Base-by-base conservation (phyloP, 495 filamentous ascomycete species). In the Pseudevernia furfuracea region DNA sequence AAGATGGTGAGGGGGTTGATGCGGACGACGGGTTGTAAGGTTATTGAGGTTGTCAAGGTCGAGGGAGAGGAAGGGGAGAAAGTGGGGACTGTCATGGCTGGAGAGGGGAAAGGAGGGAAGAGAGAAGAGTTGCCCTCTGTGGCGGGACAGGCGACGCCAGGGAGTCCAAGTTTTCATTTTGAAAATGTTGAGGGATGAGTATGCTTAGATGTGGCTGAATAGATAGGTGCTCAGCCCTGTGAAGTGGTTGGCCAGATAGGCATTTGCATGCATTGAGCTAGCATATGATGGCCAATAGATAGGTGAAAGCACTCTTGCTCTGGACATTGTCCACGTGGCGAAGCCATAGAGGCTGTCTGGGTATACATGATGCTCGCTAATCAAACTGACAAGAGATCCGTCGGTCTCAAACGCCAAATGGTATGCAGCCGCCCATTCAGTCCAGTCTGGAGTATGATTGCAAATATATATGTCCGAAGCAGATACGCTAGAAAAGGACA, bases 61-160 rank as follows among this genome's bases (percentile, higher is more conserved):
- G 89, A 89, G 79, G 81, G 75, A 57, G 88, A 86, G 32, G 78
- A 79, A 67, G 77, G 79, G 52, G 83, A 91, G 32, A 87, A 83
- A 58, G 88, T 86, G 78, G 80, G 76, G 59, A 86, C 84, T 23
- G 78, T 79, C 66, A 75, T 89, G 32, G 72, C 82, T 34, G 76
- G 77, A 48, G 76, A 70, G 15, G 73, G 72, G 36, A 75, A 75
- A 44, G 84, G 84, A 61, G 81, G 87, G 68, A 83, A 82, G 68
- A 74, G 79, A 67, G 82, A 78, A 65, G 78, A 77, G 14, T 71
- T 88, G 65, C 79, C 82, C 4, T 70, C 73, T 15, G 58, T 70
- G 58, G 90, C 89, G 36, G 89, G 86, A 68, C 77, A 76, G 65
- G 89, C 91, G 14, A 82, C 89, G 53, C 91, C 91, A n/a, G 91